Evolutionary conservation across 2,329 filamentous ascomycete species (phyloP).

Genomic region (Fusarium robinianum): DNA sequence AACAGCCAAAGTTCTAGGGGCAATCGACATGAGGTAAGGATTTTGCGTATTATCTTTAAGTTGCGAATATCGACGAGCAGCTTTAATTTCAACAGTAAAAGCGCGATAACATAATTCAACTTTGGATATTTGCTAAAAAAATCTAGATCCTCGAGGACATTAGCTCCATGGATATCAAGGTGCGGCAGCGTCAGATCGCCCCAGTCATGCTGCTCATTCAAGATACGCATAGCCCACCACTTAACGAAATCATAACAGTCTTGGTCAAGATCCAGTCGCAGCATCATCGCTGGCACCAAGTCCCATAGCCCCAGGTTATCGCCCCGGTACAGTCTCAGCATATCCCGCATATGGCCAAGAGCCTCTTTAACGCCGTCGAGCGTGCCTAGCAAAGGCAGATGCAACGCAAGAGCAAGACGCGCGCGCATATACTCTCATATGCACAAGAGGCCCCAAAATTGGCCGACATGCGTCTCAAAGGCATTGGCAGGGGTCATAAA

Average conservation of each 20-base stretch:
- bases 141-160: conserved; percentile 44
- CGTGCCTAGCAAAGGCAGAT: conserved; percentile 37
- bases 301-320: conserved; percentile 33
- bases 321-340: conserved; percentile 33
- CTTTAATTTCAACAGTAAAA: conserved; percentile 13
- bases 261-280: conserved; percentile 52
- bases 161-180: conserved; percentile 43
- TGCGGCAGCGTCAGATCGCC: conserved; percentile 29
- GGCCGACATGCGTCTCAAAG: conserved; percentile 44
- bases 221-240: conserved; percentile 32
- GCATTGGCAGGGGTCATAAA: conserved; percentile 36
- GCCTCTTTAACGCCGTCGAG: conserved; percentile 41
- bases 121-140: background rate
- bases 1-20: conserved; percentile 2
- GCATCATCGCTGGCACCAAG: conserved; percentile 43
- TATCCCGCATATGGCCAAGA: conserved; percentile 45
- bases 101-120: background rate
- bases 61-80: conserved; percentile 11
- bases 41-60: conserved; percentile 8
- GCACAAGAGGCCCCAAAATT: conserved; percentile 45
- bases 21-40: background rate
- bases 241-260: conserved; percentile 50
- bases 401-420: conserved; percentile 36
- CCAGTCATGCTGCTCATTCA: conserved; percentile 14
- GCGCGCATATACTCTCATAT: conserved; percentile 48